Conservation (phyloP, 2,329 filamentous ascomycete genomes). For the Monilinia vaccinii-corymbosi region DNA sequence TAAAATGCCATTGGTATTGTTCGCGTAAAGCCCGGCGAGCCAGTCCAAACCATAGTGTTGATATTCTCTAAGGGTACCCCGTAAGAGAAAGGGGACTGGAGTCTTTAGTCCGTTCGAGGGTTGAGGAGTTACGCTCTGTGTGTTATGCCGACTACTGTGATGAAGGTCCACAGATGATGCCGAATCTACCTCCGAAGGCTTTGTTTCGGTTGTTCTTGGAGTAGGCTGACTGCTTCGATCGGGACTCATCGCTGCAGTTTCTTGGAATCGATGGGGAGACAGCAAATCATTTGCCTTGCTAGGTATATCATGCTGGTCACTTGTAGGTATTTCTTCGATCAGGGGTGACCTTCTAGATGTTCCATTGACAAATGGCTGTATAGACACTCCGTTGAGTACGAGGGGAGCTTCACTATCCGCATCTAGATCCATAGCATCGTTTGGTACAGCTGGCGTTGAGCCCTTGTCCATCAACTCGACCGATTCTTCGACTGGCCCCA, state of each 20-base stretch:
- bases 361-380: background rate
- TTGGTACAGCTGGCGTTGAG: background rate
- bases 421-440: constrained; percentile 8
- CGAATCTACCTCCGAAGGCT: constrained; percentile 28
- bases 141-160: constrained; percentile 26
- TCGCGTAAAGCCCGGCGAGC: constrained; percentile 86
- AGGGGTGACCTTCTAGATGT: background rate
- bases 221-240: constrained; percentile 31
- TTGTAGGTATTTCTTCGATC: constrained; percentile 2
- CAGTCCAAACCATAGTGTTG: constrained; percentile 96
- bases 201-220: constrained; percentile 30
- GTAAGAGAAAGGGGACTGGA: constrained; percentile 70
- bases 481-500: constrained; percentile 9
- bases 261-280: background rate
- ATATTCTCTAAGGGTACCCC: constrained; percentile 87
- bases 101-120: constrained; percentile 43
- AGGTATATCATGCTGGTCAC: background rate
- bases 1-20: constrained; percentile 89
- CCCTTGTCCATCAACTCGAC: constrained; percentile 2
- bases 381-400: constrained; percentile 22
- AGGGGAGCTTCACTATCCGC: constrained; percentile 26
- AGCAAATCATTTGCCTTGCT: background rate
- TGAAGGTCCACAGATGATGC: constrained; percentile 29
- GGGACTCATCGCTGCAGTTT: constrained; percentile 23
- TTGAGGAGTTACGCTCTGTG: constrained; percentile 33